Evolutionary conservation across 495 filamentous ascomycete genomes (phyloP), one percentile per base, ranked within the genome.

Genomic region (Echria macrotheca): DNA sequence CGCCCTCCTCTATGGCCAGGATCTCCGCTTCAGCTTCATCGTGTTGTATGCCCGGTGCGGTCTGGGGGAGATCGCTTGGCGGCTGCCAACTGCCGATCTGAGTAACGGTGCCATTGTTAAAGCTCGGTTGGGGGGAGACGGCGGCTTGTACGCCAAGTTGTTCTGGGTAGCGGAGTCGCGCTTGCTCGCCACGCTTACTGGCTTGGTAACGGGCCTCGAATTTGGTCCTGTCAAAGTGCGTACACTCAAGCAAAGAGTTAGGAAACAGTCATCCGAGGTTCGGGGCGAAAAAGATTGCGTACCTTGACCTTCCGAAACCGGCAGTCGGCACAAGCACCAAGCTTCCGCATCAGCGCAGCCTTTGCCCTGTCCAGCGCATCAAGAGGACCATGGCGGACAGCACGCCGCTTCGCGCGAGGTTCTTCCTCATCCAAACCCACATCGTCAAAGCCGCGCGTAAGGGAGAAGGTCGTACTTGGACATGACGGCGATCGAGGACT

Each of bases 291-390:
- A n/a, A n/a, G n/a, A n/a, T n/a, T n/a, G n/a, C 56, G 42, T 43
- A 64, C 63, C 29, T 21, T 21, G 6, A 67, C 62, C 22, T 38
- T 55, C 6, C 64, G 61, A 6, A 11, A 14, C 8, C 44, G 47
- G 52, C 64, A 67, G 0, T 43, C 47, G 0, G 38, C 24, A 21
- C 64, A 67, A 19, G 60, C 64, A 17, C 57, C 43, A 9, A 61
- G 19, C 41, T 57, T 57, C 12, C 64, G 64, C 29, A 63, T 44
- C 12, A 67, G 54, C 2, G 54, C 56, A 19, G 64, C 50, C 29
- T 40, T 52, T 5, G 45, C 38, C 12, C 49, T 63, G 8, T 37
- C 29, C 4, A 15, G 3, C 12, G 41, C 18, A 2, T 47, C 37
- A 9, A 67, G 31, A 8, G 59, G 59, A 4, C 54, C 55, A 0